These are phyloP conservation scores for Agaricus bisporus DNA, from an alignment of 768 basidiomycete genomes.

Conservation along the genomic window DNA sequence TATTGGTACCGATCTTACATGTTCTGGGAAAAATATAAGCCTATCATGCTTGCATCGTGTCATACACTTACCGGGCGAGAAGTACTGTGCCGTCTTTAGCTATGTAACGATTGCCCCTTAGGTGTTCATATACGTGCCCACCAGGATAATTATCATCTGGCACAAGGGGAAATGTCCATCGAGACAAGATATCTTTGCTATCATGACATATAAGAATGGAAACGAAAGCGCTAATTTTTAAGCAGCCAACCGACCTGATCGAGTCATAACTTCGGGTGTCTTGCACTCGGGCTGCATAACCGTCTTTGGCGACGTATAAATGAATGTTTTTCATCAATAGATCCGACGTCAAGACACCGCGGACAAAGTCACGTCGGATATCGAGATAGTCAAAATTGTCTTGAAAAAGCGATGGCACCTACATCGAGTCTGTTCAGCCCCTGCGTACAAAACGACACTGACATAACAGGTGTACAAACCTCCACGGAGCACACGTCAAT, in stretches of 20 bases:
- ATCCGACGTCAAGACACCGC: constrained; percentile 91
- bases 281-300: constrained; percentile 89
- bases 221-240: neutral
- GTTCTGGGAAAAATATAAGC: constrained; percentile 34
- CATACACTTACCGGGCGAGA: constrained; percentile 65
- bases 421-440: constrained; percentile 1
- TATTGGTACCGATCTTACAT: constrained; percentile 74
- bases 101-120: constrained; percentile 85
- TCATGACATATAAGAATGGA: constrained; percentile 2
- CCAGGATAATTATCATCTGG: constrained; percentile 91
- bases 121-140: constrained; percentile 77
- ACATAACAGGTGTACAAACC: constrained; percentile 34
- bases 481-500: constrained; percentile 95
- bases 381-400: constrained; percentile 98
- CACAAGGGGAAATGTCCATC: constrained; percentile 94
- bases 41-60: neutral
- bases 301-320: constrained; percentile 82
- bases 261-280: constrained; percentile 91
- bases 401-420: constrained; percentile 95
- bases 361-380: constrained; percentile 88
- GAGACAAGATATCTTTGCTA: constrained; percentile 88
- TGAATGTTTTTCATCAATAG: constrained; percentile 91
- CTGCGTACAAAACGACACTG: neutral
- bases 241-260: constrained; percentile 54
- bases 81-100: constrained; percentile 71